These are phyloP conservation scores for Penicillium frequentans DNA, from an alignment of 2,329 filamentous ascomycete genomes.

Conservation along the genomic window DNA sequence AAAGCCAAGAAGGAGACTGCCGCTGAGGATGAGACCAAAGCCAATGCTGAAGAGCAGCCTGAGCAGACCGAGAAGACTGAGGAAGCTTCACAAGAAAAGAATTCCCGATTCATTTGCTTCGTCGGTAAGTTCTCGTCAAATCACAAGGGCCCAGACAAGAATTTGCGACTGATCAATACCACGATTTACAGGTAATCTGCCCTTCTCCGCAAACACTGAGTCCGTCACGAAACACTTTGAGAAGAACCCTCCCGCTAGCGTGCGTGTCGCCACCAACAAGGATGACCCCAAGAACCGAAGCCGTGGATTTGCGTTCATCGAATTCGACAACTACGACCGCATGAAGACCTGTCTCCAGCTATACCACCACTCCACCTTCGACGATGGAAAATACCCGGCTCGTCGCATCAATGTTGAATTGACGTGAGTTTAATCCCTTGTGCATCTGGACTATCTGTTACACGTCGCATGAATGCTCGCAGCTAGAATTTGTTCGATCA, in stretches of 20 bases:
- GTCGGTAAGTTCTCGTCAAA: constrained; percentile 54
- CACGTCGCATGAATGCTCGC: not conserved
- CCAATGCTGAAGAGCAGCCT: constrained; percentile 15
- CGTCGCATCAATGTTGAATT: constrained; percentile 91
- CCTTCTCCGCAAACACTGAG: constrained; percentile 73
- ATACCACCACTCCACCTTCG: constrained; percentile 82
- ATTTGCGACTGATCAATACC: constrained; percentile 2
- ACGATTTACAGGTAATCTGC: constrained; percentile 70
- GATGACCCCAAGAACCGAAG: constrained; percentile 58
- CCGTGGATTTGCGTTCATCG: constrained; percentile 81
- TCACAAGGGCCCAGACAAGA: not conserved
- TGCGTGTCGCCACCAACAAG: constrained; percentile 73
- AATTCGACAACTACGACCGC: constrained; percentile 81
- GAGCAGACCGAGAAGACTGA: not conserved
- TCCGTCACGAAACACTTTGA: constrained; percentile 74
- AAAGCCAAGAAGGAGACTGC: constrained; percentile 13
- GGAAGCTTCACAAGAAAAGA: constrained; percentile 28
- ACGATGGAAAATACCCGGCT: constrained; percentile 54
- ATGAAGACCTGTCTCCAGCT: constrained; percentile 92
- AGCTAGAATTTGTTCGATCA: not conserved
- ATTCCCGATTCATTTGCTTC: constrained; percentile 72
- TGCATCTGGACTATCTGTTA: not conserved
- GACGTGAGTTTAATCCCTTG: constrained; percentile 58
- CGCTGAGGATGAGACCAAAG: constrained; percentile 13
- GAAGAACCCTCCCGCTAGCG: constrained; percentile 66